A percentile compares a stretch with the other conserved stretches of the same genome.
Evolutionary conservation across 2,329 filamentous ascomycete genomes (phyloP).

Genomic region (Fusarium tricinctum): DNA sequence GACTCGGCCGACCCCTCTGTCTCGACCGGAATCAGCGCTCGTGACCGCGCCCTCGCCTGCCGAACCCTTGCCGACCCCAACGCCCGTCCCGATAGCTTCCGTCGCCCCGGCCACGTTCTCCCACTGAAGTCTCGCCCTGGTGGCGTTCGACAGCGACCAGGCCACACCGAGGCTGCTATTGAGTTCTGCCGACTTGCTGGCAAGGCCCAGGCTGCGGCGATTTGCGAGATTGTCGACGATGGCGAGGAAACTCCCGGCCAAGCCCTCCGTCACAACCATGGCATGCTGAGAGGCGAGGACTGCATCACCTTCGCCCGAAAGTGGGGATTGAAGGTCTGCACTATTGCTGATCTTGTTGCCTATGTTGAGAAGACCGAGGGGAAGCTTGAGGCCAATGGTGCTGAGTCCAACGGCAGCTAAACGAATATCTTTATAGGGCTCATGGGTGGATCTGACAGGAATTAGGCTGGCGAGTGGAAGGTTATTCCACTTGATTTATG

Average conservation of each 20-base stretch:
- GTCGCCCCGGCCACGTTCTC: conserved; percentile 90
- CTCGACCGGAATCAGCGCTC: conserved; percentile 90
- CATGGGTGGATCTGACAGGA: conserved; percentile 7
- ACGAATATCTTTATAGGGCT: neutral
- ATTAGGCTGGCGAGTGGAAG: conserved; percentile 4
- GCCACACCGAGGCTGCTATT: conserved; percentile 94
- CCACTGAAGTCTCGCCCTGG: conserved; percentile 83
- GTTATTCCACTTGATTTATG: conserved; percentile 11
- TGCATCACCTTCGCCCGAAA: conserved; percentile 89
- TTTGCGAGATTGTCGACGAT: conserved; percentile 92
- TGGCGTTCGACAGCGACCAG: conserved; percentile 82
- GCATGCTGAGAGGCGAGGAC: conserved; percentile 92
- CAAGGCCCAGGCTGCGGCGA: conserved; percentile 82
- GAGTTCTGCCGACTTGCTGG: conserved; percentile 91
- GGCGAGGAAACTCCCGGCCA: conserved; percentile 79
- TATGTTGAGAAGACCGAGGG: conserved; percentile 84
- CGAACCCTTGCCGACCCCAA: conserved; percentile 78
- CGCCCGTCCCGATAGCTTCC: conserved; percentile 72
- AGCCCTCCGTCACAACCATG: conserved; percentile 75
- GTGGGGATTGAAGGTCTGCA: conserved; percentile 94
- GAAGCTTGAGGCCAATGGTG: conserved; percentile 61
- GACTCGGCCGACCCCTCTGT: conserved; percentile 81
- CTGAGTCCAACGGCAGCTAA: conserved; percentile 42
- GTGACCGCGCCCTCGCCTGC: conserved; percentile 87
- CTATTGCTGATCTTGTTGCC: conserved; percentile 88